Conservation (phyloP, 2,329 filamentous ascomycete species). For the Aspergillus sp. region DNA sequence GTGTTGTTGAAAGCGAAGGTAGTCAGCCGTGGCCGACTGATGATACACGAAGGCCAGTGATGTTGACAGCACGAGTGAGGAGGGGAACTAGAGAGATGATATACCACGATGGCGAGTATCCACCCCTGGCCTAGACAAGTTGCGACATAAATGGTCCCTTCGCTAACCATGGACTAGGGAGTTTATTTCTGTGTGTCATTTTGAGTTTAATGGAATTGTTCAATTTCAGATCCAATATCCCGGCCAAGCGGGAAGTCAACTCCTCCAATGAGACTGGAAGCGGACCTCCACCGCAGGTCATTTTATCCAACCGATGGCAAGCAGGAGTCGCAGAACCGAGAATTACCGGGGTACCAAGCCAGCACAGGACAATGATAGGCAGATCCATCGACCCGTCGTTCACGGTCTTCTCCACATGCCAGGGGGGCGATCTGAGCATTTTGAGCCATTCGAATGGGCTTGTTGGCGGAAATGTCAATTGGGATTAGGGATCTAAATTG, state of each 20-base stretch:
- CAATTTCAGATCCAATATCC: constrained; percentile 6
- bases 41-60: background rate
- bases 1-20: background rate
- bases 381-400: constrained; percentile 25
- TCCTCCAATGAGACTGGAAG: constrained; percentile 10
- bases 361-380: constrained; percentile 21
- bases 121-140: background rate
- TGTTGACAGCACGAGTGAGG: background rate
- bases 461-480: background rate
- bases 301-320: constrained; percentile 16
- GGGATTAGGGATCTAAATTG: background rate
- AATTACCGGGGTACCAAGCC: constrained; percentile 9
- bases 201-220: constrained; percentile 4
- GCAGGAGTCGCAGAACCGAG: constrained; percentile 25
- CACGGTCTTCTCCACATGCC: constrained; percentile 15
- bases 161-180: background rate
- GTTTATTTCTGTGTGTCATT: constrained; percentile 1
- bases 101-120: constrained; percentile 7
- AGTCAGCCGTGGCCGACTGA: background rate
- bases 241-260: background rate
- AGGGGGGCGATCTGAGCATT: constrained; percentile 5
- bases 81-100: constrained; percentile 10
- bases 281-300: constrained; percentile 9
- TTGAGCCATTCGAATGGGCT: constrained; percentile 2
- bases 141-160: constrained; percentile 3